Percentiles rank a stretch among this genome's conserved stretches.
These are phyloP conservation scores for Clitopilus hobsonii DNA, from an alignment of 768 basidiomycete genomes.

Conservation along the genomic window DNA sequence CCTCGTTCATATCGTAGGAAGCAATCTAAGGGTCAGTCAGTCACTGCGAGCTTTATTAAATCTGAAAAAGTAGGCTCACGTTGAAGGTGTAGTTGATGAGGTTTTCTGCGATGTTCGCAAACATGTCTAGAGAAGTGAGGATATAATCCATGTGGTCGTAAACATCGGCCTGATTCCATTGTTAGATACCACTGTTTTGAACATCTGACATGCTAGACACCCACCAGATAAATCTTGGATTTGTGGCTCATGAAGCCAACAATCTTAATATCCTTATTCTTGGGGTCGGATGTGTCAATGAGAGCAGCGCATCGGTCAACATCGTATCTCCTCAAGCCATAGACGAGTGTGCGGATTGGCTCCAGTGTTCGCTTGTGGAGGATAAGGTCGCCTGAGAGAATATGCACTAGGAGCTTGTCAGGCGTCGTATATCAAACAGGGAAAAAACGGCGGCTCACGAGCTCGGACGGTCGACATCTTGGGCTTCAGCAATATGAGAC, in stretches of 20 bases:
- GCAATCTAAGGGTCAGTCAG: constrained; percentile 43
- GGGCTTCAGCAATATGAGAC: constrained; percentile 53
- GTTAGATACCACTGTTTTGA: not conserved
- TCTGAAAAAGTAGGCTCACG: constrained; percentile 28
- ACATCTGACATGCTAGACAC: constrained; percentile 1
- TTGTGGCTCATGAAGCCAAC: constrained; percentile 67
- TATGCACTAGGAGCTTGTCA: constrained; percentile 51
- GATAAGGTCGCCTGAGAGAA: constrained; percentile 70
- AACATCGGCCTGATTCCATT: constrained; percentile 54
- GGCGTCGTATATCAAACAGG: not conserved
- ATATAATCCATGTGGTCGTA: constrained; percentile 76
- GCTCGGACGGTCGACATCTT: constrained; percentile 56
- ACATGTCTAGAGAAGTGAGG: constrained; percentile 67
- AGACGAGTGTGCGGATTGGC: constrained; percentile 66
- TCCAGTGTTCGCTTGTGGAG: constrained; percentile 71
- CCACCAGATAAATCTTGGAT: constrained; percentile 63
- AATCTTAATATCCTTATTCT: constrained; percentile 31
- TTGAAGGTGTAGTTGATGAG: constrained; percentile 74
- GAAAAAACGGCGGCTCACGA: constrained; percentile 32
- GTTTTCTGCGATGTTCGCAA: constrained; percentile 65
- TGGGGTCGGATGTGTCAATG: constrained; percentile 36
- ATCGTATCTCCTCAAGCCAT: constrained; percentile 66
- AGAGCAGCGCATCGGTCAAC: constrained; percentile 61
- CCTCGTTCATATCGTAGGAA: constrained; percentile 72
- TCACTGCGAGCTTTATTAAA: not conserved